Evolutionary conservation across 169 alveolate species (phyloP).

Genomic region (Pseudocohnilembus persalinus): DNA sequence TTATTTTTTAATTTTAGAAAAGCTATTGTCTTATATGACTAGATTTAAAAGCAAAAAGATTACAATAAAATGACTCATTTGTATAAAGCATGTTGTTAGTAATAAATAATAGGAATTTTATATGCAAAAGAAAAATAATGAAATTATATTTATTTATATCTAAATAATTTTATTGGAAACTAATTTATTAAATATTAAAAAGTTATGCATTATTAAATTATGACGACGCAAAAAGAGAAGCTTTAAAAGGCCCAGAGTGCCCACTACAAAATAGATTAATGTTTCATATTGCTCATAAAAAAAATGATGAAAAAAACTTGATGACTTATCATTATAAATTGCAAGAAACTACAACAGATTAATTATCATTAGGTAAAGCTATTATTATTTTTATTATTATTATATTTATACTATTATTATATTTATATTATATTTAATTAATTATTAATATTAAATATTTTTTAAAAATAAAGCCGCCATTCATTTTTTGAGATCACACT

Average conservation of each 20-base stretch:
- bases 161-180: too few relatives aligned
- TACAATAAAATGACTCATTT: conserved; percentile 68
- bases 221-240: conserved; percentile 72
- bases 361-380: too few relatives aligned
- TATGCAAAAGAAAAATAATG: not conserved
- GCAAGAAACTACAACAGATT: conserved; percentile 71
- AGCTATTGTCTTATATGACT: conserved; percentile 79
- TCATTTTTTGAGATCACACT: conserved; percentile 84
- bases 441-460: too few relatives aligned
- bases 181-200: too few relatives aligned
- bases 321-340: conserved; percentile 72
- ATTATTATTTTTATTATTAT: too few relatives aligned
- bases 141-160: too few relatives aligned
- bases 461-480: conserved; percentile 90
- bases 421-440: too few relatives aligned
- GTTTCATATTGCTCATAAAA: conserved; percentile 87
- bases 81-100: conserved; percentile 76
- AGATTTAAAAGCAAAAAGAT: conserved; percentile 65
- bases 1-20: conserved; percentile 35
- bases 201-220: conserved; percentile 74
- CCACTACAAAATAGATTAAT: conserved; percentile 49
- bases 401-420: too few relatives aligned
- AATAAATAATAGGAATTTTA: too few relatives aligned
- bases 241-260: conserved; percentile 46
- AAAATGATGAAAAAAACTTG: conserved; percentile 79